Base-by-base conservation (phyloP, 345 rosid genomes). In the Mercurialis annua region DNA sequence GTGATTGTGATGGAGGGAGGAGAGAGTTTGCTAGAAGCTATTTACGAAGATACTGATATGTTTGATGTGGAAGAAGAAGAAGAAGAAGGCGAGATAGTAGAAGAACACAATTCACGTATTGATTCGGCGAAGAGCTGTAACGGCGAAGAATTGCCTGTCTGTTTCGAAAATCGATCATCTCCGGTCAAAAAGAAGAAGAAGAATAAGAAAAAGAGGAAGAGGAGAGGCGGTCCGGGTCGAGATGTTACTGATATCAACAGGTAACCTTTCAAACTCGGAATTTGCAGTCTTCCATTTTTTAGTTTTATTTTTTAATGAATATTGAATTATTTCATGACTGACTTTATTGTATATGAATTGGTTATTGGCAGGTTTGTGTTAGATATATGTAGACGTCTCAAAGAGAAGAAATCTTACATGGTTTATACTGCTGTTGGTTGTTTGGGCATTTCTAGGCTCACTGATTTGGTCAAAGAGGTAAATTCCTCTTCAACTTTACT, bases 361-460 rank as follows among this genome's bases (percentile, higher is more conserved):
- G n/a, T n/a, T n/a, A n/a, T 55, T 78, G 67, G 69, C 85, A 92
- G 93, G 84, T 90, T 92, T 80, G 98, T 90, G 43, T 60, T 83
- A 38, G 92, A 89, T 71, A 83, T 87, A 4, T 94, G 99, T 75
- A 83, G 86, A 73, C 81, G 84, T 58, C 75, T 94, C 64, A 94
- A 81, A 68, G 99, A 94, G 75, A 94, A 72, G 85, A 94, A 94
- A 79, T 87, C 99, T 3, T 94, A 94, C 81, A 81, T 90, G 99
- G 84, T 89, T 14, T 89, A 86, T 69, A 82, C 89, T 47, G 97
- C 99, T 51, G 92, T 89, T 27, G 96, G 97, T 55, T 87, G 90
- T 78, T 78, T 94, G 49, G 99, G 99, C 54, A 69, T 89, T 73
- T 61, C 92, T 62, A 92, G 92, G 0, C 47, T 93, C n/a, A 73